phyloP scores from a whole-genome alignment of 140 eudicot species.

The Ambrosia hybrid region DNA sequence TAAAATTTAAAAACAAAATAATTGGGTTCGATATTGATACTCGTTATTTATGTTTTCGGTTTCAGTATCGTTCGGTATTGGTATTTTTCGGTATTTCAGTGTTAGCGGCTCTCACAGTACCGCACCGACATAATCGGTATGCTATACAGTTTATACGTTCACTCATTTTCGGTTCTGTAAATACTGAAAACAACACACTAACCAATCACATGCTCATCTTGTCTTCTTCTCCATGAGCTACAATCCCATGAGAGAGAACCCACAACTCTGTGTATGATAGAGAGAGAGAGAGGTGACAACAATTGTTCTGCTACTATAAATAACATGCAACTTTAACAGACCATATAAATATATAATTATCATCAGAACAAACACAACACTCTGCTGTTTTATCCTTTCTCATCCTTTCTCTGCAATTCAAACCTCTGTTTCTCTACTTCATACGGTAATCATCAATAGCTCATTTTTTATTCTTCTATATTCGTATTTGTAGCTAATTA shows the following conservation, averaged over 20 bases:
- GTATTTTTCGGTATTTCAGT: too few species aligned
- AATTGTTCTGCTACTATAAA: conserved; percentile 23
- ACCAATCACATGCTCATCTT: conserved; percentile 36
- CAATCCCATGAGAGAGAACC: background rate
- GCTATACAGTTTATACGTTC: too few species aligned
- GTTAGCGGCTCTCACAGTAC: too few species aligned
- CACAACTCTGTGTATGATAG: background rate
- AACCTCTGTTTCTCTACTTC: background rate
- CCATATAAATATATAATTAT: background rate
- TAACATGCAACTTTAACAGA: conserved; percentile 5
- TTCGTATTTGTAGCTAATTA: background rate
- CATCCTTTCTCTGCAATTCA: background rate
- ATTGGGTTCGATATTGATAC: too few species aligned
- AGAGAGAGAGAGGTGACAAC: conserved; percentile 14
- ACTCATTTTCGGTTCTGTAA: too few species aligned
- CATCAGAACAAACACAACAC: conserved; percentile 1
- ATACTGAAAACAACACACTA: background rate
- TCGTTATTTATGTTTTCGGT: too few species aligned
- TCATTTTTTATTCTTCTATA: conserved; percentile 1
- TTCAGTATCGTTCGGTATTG: too few species aligned
- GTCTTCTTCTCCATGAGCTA: conserved; percentile 26
- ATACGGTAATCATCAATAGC: background rate
- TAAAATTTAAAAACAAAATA: too few species aligned
- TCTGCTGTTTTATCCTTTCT: conserved; percentile 5
- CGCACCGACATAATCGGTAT: too few species aligned